Evolutionary conservation across 2,329 filamentous ascomycete genomes (phyloP), one percentile per base, ranked within the genome.

Genomic region (Knufia petricola): DNA sequence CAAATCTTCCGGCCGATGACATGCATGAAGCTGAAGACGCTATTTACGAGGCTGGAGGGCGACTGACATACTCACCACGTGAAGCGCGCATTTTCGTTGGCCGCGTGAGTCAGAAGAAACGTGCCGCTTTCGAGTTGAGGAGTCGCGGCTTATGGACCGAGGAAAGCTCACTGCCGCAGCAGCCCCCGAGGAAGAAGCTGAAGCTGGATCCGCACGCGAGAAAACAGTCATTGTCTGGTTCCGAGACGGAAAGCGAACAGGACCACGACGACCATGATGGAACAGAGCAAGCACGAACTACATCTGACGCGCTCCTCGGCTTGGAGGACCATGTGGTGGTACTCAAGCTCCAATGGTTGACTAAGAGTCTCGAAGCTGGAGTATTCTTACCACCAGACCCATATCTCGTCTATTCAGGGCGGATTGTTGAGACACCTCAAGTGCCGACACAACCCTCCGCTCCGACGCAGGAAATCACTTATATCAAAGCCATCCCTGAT

Each of bases 101-200:
- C 1, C 86, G 81, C 55, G 74, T 94, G 28, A 73, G 73, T 0
- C 82, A 78, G 48, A 81, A 78, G 55, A 76, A 79, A 58, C 76
- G 90, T 15, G 87, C 87, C 1, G 72, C 77, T 40, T 81, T 94
- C 58, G 90, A 96, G 65, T 69, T 96, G 52, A 75, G 86, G 46
- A 75, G 78, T 4, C 75, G 78, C 39, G 81, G 79, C 12, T 57
- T 95, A 2, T 68, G 64, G 62, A 69, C 68, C 36, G 63, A 73
- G 45, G 65, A 71, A 43, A 30, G 46, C 17, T 13, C 45, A 4
- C 43, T 55, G 20, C 52, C 51, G 1, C 41, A 47, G 20, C n/a
- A 39, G 23, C 44, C 17, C 13, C 26, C 21, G 32, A 43, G n/a
- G 12, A 50, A 37, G 46, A 52, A 43, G 38, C 39, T 38, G 45